phyloP scores from a whole-genome alignment of 179 eudicot genomes.

The Beta corolliflora region DNA sequence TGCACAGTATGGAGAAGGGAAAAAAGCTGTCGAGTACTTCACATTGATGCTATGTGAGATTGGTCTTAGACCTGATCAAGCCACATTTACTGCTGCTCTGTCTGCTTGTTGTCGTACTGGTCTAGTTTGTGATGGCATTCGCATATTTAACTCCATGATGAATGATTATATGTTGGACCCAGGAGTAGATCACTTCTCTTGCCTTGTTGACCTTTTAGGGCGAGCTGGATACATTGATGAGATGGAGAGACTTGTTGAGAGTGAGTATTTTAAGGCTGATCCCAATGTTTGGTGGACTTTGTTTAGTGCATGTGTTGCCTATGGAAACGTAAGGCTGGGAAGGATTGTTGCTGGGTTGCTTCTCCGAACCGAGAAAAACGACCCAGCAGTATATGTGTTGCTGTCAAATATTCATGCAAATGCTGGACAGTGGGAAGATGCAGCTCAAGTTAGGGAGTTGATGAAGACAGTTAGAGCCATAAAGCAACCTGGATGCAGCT shows the following conservation, averaged over 20 bases:
- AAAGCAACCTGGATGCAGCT: constrained; percentile 78
- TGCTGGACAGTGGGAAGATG: constrained; percentile 80
- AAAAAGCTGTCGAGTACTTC: constrained; percentile 52
- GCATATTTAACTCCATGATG: constrained; percentile 61
- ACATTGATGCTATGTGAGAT: constrained; percentile 44
- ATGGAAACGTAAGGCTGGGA: constrained; percentile 54
- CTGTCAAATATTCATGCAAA: constrained; percentile 76
- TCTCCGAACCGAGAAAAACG: constrained; percentile 48
- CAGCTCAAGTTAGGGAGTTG: constrained; percentile 59
- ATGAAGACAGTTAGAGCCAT: constrained; percentile 55
- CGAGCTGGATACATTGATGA: constrained; percentile 71
- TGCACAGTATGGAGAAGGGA: constrained; percentile 68
- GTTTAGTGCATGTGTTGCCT: constrained; percentile 56
- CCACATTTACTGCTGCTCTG: constrained; percentile 65
- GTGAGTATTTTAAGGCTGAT: constrained; percentile 30
- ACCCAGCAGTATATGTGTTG: constrained; percentile 62
- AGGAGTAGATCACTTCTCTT: constrained; percentile 55
- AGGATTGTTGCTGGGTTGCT: constrained; percentile 51
- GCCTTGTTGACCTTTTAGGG: constrained; percentile 59
- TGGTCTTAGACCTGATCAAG: constrained; percentile 53
- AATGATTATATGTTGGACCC: constrained; percentile 50
- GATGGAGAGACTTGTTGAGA: constrained; percentile 45
- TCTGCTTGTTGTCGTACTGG: constrained; percentile 89
- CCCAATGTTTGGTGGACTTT: constrained; percentile 57
- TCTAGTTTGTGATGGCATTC: constrained; percentile 57